Evolutionary conservation across 176 grass and related monocot genomes (phyloP).

Genomic region (Paspalum notatum): DNA sequence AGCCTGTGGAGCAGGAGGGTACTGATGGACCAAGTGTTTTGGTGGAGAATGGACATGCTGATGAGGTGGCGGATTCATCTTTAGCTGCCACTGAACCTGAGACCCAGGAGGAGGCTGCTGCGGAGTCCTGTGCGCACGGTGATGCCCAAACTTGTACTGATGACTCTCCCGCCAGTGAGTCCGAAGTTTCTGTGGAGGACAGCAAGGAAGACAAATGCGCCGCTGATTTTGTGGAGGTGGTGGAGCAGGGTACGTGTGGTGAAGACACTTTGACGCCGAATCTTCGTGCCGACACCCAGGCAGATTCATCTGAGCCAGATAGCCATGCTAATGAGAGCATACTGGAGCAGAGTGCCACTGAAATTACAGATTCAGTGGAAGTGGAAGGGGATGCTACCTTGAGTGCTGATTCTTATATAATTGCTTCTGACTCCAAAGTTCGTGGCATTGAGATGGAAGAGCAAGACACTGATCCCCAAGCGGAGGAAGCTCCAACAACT

Average conservation of each 20-base stretch:
- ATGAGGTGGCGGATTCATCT: conserved; percentile 20
- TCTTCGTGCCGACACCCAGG: background rate
- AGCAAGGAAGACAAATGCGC: conserved; percentile 15
- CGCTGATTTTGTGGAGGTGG: background rate
- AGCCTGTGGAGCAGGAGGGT: background rate
- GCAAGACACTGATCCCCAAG: conserved; percentile 19
- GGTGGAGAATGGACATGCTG: background rate
- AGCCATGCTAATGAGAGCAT: conserved; percentile 17
- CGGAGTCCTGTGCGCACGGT: background rate
- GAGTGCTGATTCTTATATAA: conserved; percentile 32
- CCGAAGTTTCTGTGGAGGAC: conserved; percentile 18
- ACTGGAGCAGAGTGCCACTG: background rate
- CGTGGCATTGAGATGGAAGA: background rate
- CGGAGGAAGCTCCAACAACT: background rate
- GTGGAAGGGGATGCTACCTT: background rate
- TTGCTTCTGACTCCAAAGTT: conserved; percentile 5
- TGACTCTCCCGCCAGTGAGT: background rate
- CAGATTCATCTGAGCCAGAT: conserved; percentile 19
- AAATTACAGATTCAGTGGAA: conserved; percentile 9
- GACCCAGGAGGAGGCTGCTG: background rate
- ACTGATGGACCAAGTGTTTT: background rate
- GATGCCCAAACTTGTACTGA: background rate
- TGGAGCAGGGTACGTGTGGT: conserved; percentile 6
- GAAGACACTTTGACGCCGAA: background rate
- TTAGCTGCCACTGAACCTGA: conserved; percentile 6